Base-by-base conservation (phyloP, 306 rosid species). In the Hippophae gyantsensis region DNA sequence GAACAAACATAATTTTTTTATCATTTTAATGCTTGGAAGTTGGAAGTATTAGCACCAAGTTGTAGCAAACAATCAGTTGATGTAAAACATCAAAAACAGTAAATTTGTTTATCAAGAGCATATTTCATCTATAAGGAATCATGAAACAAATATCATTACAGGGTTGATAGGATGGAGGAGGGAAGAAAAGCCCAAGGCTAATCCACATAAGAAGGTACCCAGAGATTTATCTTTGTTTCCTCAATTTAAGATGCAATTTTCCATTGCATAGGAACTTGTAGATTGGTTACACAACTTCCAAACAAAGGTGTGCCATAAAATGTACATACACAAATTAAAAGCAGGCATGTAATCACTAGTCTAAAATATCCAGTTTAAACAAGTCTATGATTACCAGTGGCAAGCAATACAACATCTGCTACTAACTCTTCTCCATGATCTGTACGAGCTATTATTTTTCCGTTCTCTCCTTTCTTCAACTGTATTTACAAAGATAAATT, bases 371-470 rank as follows among this genome's bases (percentile, higher is more conserved):
- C 23, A 18, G 26, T 48, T 23, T 51, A 43, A 40, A 42, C 42
- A 56, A 47, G 50, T 18, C 12, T 47, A 14, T 55, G 49, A 70
- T 76, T 83, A 92, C 98, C 98, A 23, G 98, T 92, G 66, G 98
- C 98, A 54, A 92, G 88, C 68, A 92, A 69, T 9, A 92, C 96
- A 74, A 68, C 96, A 82, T 92, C 98, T 2, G 84, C 86, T 50
- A 83, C 52, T 75, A 92, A 77, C 71, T 92, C 98, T 75, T 85
- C 95, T 1, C 98, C 96, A 49, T 92, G 98, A 74, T 92, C 98
- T 13, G 96, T 87, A 58, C 57, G 74, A 74, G 66, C 98, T 79
- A 78, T 92, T 69, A 92, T 77, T 48, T 48, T 48, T 65, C 96
- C 98, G 57, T 79, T 72, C 47, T 85, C 95, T 45, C 93, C 76